These are phyloP conservation scores for Tuber microsphaerosporum DNA, from an alignment of 495 filamentous ascomycete species.

Conservation along the genomic window DNA sequence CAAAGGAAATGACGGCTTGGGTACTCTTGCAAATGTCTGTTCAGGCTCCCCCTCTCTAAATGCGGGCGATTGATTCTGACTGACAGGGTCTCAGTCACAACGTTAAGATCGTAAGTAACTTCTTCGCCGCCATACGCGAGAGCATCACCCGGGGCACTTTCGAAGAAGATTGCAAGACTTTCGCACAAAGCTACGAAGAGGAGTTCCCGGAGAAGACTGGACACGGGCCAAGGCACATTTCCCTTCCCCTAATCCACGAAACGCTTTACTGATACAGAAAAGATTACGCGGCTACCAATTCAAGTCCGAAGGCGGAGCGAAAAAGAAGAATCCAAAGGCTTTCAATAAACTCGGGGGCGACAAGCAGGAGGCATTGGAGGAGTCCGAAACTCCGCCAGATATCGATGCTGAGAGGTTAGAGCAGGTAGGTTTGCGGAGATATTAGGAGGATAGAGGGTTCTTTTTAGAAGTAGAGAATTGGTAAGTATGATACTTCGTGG, in stretches of 20 bases:
- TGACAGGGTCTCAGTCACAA: slow-evolving; percentile 56
- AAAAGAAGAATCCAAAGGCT: slow-evolving; percentile 60
- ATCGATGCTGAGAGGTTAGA: slow-evolving; percentile 52
- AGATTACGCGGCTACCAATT: slow-evolving; percentile 79
- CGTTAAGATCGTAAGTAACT: slow-evolving; percentile 58
- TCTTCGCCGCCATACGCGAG: slow-evolving; percentile 63
- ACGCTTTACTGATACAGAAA: slow-evolving; percentile 12
- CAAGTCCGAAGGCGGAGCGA: slow-evolving; percentile 57
- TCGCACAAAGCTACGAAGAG: slow-evolving; percentile 57
- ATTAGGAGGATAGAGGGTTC: slow-evolving; percentile 9
- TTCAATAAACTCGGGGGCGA: slow-evolving; percentile 46
- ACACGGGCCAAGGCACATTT: slow-evolving; percentile 62
- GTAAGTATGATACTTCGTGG: not conserved
- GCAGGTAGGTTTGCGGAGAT: slow-evolving; percentile 57
- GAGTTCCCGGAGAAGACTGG: slow-evolving; percentile 67
- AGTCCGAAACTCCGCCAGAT: slow-evolving; percentile 44
- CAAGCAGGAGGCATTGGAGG: slow-evolving; percentile 46
- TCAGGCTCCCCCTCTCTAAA: not conserved
- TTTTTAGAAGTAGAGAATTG: not conserved
- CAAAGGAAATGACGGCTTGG: slow-evolving; percentile 96
- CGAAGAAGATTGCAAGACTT: slow-evolving; percentile 52
- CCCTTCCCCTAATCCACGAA: not conserved
- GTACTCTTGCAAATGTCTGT: slow-evolving; percentile 66
- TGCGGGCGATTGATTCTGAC: not conserved
- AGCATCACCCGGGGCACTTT: slow-evolving; percentile 58